Conservation (phyloP, 768 basidiomycete species). For the Pulveroboletus sp. region DNA sequence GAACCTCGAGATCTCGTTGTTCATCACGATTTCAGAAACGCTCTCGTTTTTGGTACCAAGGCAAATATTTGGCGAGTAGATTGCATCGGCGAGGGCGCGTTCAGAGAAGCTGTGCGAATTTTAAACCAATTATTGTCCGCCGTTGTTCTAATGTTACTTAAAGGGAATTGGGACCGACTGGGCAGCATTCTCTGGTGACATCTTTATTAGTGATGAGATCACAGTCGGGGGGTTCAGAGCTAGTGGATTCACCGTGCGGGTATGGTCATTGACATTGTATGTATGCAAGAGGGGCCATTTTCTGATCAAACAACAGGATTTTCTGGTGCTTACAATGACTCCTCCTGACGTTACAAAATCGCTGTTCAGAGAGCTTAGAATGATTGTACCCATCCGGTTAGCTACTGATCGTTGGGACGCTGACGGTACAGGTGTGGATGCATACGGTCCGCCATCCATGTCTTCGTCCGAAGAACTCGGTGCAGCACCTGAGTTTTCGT, state of each 20-base stretch:
- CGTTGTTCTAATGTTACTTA: constrained; percentile 3
- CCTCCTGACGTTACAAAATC: constrained; percentile 56
- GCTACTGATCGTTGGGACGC: constrained; percentile 59
- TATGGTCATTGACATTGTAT: constrained; percentile 25
- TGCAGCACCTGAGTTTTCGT: constrained; percentile 10
- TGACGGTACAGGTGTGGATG: constrained; percentile 27
- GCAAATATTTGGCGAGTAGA: constrained; percentile 71
- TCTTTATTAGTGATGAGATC: constrained; percentile 46
- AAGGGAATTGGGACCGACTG: constrained; percentile 66
- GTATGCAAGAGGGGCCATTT: constrained; percentile 2
- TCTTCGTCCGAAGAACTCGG: constrained; percentile 26
- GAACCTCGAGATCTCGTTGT: not conserved
- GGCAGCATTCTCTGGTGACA: constrained; percentile 62
- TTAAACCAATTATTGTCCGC: not conserved
- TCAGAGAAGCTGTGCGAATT: constrained; percentile 52
- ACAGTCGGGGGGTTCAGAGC: constrained; percentile 64
- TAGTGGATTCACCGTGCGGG: constrained; percentile 62
- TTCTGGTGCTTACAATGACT: constrained; percentile 55
- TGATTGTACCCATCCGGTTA: constrained; percentile 60
- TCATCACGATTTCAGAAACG: constrained; percentile 37
- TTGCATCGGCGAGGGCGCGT: constrained; percentile 60
- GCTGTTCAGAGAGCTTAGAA: constrained; percentile 58
- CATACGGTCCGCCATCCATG: constrained; percentile 11
- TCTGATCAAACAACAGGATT: constrained; percentile 50
- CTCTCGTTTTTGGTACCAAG: constrained; percentile 48